Evolutionary conservation across 1,284 basidiomycete genomes (phyloP), one percentile per base, ranked within the genome.

Genomic region (Anthracocystis setariae): DNA sequence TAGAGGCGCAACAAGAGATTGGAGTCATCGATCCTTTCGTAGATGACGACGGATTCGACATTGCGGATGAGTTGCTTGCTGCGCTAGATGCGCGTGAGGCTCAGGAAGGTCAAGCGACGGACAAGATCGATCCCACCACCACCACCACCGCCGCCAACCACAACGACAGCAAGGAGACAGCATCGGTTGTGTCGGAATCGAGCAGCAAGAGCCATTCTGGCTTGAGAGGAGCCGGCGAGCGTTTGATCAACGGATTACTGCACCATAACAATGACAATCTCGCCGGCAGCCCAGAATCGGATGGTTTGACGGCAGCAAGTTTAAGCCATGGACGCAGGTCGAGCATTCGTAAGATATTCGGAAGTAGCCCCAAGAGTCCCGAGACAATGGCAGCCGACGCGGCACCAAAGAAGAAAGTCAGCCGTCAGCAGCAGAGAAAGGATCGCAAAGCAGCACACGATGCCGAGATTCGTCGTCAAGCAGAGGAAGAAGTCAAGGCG

Each of bases 61-160:
- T 79, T 20, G 78, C 77, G 9, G 76, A 76, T 20, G 65, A 77
- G 29, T 48, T 79, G 21, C 61, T 79, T 17, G 76, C 77, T 24
- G 67, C 73, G 0, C 53, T 80, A 8, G 75, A 79, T 29, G 74
- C 57, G 18, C 40, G 76, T 25, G 75, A 76, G 40, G 68, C 68
- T 4, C 65, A 71, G 20, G 64, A 62, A 15, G 58, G 43, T 2
- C 48, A 37, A 12, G 40, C 46, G 1, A 29, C 47, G 13, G 17
- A 23, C 0, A 43, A n/a, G n/a, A n/a, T n/a, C n/a, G n/a, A n/a
- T n/a, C n/a, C n/a, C n/a, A n/a, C n/a, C n/a, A n/a, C n/a, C n/a
- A n/a, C n/a, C n/a, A n/a, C n/a, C n/a, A n/a, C n/a, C n/a, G n/a
- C n/a, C n/a, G n/a, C n/a, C n/a, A n/a, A n/a, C n/a, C n/a, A 49